A percentile compares a stretch with the other conserved stretches of the same genome.
phyloP scores from a whole-genome alignment of 2,329 filamentous ascomycete species.

The Graphium sp. region DNA sequence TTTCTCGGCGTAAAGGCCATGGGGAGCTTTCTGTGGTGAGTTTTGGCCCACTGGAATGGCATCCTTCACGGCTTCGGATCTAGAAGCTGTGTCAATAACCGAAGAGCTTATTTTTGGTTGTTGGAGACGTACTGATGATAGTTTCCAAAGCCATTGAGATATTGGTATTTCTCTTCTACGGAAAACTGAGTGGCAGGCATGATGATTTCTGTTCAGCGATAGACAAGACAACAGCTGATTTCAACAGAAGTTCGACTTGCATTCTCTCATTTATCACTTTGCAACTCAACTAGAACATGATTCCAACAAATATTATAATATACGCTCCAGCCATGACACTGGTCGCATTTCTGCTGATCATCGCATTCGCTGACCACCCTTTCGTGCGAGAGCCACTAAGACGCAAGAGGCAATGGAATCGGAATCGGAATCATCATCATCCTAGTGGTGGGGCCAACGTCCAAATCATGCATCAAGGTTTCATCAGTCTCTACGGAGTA shows the following conservation, averaged over 20 bases:
- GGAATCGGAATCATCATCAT: constrained; percentile 4
- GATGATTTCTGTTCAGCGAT: constrained; percentile 1
- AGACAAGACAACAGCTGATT: no score
- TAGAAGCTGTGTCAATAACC: not conserved
- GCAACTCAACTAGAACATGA: no score
- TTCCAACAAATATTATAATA: no score
- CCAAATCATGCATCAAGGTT: no score
- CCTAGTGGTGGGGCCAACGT: no score
- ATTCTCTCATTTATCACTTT: no score
- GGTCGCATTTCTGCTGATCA: no score
- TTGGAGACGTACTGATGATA: constrained; percentile 3
- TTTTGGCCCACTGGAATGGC: constrained; percentile 26
- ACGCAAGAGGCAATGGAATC: constrained; percentile 3
- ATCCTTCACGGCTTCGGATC: constrained; percentile 23
- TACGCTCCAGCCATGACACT: no score
- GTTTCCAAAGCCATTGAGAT: constrained; percentile 1
- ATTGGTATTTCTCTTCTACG: constrained; percentile 3
- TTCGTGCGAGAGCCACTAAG: no score
- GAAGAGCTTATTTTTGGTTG: not conserved
- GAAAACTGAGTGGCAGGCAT: constrained; percentile 2
- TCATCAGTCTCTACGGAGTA: no score
- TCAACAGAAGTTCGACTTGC: no score
- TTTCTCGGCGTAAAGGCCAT: constrained; percentile 26
- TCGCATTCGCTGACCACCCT: no score
- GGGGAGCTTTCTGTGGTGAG: constrained; percentile 22